Evolutionary conservation across 208 protist genomes (phyloP), one percentile per base, ranked within the genome.

Genomic region (Leishmania guyanensis): DNA sequence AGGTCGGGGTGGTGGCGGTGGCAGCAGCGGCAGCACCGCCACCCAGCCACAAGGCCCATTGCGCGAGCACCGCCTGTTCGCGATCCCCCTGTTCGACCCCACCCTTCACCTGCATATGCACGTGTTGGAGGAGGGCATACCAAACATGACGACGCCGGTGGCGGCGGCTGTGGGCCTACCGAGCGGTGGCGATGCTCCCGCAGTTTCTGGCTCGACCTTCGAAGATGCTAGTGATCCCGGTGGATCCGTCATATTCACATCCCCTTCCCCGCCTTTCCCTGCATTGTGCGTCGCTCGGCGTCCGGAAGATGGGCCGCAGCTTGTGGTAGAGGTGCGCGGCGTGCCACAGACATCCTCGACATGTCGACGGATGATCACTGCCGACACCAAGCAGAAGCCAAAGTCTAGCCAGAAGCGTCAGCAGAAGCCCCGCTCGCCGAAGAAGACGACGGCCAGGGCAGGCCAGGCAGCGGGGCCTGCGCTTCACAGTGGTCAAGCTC

Each of bases 51-150:
- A 56, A 16, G 83, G 74, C 1, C 66, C 79, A 72, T 29, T 81
- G 75, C 85, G 85, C 73, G 91, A 95, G 72, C 86, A 88, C 48
- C 88, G 91, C 43, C 82, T 96, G 39, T 92, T 96, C 39, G 80
- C 91, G n/a, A 94, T 96, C 71, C 93, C 93, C 51, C 78, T 96
- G 43, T 70, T 83, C 33, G 93, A 94, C 79, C 85, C 91, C 0
- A 87, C 94, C 33, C 84, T 96, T 56, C 79, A 79, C 48, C 58
- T 96, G 9, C 72, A 90, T 70, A 65, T 91, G 14, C 88, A 95
- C 70, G 83, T 96, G 65, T 79, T 96, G 62, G 93, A 96, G 81
- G 84, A 81, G 26, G 91, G 89, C 48, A 86, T 85, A 14, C 65
- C 84, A 64, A 51, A 81, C 75, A 65, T 75, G 77, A 81, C 82